phyloP scores from a whole-genome alignment of 108 stramenopile species.

The Seminavis robusta region DNA sequence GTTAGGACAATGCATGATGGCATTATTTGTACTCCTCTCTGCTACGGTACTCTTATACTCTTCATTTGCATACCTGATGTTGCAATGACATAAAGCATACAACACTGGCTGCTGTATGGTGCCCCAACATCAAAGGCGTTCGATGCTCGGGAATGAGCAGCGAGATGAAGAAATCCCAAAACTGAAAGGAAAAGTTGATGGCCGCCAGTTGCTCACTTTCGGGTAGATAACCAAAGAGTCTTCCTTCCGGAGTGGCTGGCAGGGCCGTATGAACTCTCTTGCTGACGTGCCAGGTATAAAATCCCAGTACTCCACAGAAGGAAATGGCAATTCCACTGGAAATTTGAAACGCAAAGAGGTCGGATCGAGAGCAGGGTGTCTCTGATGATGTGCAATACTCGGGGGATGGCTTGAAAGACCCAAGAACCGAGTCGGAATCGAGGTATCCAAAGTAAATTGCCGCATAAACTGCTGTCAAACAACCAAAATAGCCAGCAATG shows the following conservation, averaged over 20 bases:
- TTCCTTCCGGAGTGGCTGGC: constrained; percentile 37
- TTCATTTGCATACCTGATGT: constrained; percentile 36
- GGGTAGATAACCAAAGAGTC: constrained; percentile 38
- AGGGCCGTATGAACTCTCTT: constrained; percentile 9
- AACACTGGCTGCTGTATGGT: constrained; percentile 62
- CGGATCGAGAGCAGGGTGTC: constrained; percentile 23
- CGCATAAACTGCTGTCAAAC: not conserved
- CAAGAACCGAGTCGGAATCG: not conserved
- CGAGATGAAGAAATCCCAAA: constrained; percentile 56
- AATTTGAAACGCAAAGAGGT: constrained; percentile 48
- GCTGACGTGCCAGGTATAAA: constrained; percentile 33
- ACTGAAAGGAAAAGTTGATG: constrained; percentile 43
- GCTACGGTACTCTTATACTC: too few species aligned
- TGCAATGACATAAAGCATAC: too few species aligned
- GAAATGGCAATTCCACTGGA: constrained; percentile 27
- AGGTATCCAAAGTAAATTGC: not conserved
- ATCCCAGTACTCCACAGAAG: constrained; percentile 26
- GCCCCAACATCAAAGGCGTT: constrained; percentile 44
- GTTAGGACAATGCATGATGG: not conserved
- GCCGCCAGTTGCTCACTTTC: constrained; percentile 29
- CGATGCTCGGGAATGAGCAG: constrained; percentile 48
- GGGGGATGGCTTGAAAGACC: not conserved
- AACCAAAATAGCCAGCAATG: not conserved
- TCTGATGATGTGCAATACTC: constrained; percentile 2
- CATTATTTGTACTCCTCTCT: not conserved